These are phyloP conservation scores for Rhodomyrtus psidioides DNA, from an alignment of 441 rosid genomes.

Conservation along the genomic window DNA sequence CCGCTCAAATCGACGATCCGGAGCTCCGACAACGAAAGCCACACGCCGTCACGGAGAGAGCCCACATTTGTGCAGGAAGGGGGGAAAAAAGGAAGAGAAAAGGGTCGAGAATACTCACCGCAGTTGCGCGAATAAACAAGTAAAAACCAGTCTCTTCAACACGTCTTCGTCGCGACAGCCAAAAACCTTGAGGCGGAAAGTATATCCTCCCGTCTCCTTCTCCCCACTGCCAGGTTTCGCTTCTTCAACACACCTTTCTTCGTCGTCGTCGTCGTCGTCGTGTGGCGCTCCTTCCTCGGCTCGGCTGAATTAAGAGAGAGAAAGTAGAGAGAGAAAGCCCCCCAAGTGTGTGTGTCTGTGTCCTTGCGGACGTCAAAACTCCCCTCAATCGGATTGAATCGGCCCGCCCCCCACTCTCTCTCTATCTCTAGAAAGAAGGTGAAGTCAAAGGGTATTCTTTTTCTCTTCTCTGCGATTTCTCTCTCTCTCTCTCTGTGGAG, in stretches of 20 bases:
- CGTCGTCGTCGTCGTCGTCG: slow-evolving; percentile 2
- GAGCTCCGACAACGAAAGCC: not conserved
- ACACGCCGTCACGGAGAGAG: not conserved
- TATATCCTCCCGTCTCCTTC: not conserved
- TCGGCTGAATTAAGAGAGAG: slow-evolving; percentile 32
- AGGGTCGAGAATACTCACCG: not conserved
- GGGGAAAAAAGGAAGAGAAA: not conserved
- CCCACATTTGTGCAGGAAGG: not conserved
- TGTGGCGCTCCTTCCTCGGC: slow-evolving; percentile 25
- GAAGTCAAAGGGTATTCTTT: not conserved
- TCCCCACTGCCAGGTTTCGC: not conserved
- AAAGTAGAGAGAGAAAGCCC: slow-evolving; percentile 21
- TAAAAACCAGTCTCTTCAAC: not conserved
- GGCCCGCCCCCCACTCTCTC: slow-evolving; percentile 3
- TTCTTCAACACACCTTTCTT: not conserved
- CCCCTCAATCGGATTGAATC: slow-evolving; percentile 70
- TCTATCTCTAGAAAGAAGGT: not conserved
- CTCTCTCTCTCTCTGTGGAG: slow-evolving; percentile 17
- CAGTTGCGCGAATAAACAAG: not conserved
- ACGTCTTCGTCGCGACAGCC: not conserved
- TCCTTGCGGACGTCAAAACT: slow-evolving; percentile 98
- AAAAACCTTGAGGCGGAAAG: not conserved
- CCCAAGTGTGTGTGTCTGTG: slow-evolving; percentile 13
- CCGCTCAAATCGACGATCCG: slow-evolving; percentile 28
- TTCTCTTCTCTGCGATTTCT: not conserved